phyloP scores from a whole-genome alignment of 2,329 filamentous ascomycete species.

The Colletotrichum sp. region DNA sequence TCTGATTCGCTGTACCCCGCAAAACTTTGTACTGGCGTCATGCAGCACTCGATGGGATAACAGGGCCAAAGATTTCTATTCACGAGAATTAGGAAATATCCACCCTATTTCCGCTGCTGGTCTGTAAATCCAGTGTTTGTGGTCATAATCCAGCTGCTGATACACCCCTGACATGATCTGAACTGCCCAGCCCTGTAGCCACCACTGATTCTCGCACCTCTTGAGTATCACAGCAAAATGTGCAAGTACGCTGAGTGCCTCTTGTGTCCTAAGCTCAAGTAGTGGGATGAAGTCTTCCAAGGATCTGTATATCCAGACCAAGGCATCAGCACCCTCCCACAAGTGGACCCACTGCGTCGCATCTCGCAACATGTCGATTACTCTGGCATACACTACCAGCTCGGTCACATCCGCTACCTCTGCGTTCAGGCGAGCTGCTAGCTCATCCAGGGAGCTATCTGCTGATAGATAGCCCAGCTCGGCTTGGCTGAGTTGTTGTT shows the following conservation, averaged over 20 bases:
- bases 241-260: not conserved
- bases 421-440: not conserved
- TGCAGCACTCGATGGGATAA: too few species aligned
- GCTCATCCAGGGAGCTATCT: not conserved
- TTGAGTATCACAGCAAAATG: constrained; percentile 1
- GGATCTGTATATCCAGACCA: constrained; percentile 2
- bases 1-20: too few species aligned
- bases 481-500: not conserved
- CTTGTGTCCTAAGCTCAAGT: not conserved
- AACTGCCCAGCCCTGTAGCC: constrained; percentile 2
- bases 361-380: not conserved
- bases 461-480: not conserved
- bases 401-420: not conserved
- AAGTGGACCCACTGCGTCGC: not conserved
- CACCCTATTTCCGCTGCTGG: constrained; percentile 8
- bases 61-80: not conserved
- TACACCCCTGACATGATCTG: constrained; percentile 4
- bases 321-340: not conserved
- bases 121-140: not conserved
- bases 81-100: not conserved
- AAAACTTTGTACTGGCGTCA: too few species aligned
- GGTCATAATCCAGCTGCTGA: not conserved
- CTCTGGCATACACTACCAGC: not conserved
- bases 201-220: constrained; percentile 1
- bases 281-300: not conserved